Conservation (phyloP, 2,329 filamentous ascomycete species). For the Aspergillus japonicus region DNA sequence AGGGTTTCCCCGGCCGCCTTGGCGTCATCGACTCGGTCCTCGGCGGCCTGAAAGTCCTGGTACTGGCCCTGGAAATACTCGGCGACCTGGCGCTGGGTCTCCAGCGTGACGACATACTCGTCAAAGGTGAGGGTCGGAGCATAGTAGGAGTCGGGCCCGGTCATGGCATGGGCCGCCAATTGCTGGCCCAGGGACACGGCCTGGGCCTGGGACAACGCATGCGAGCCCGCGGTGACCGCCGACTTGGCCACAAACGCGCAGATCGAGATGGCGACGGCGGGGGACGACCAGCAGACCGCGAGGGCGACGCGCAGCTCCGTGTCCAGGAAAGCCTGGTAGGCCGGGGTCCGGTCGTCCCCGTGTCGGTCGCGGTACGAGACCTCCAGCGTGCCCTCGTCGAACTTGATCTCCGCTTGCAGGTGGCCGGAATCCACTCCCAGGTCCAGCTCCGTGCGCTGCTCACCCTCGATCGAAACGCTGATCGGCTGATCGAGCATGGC, state of each 20-base stretch:
- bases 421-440: not conserved
- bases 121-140: not conserved
- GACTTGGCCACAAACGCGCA: not conserved
- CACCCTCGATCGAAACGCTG: not conserved
- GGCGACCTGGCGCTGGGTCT: not conserved
- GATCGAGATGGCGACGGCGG: not conserved
- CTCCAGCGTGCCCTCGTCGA: not conserved
- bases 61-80: not conserved
- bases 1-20: not conserved
- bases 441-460: not conserved
- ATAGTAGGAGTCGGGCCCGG: not conserved
- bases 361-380: not conserved
- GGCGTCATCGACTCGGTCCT: not conserved
- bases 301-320: conserved; percentile 8
- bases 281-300: not conserved
- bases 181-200: conserved; percentile 10
- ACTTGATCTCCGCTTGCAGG: not conserved
- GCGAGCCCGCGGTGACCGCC: not conserved
- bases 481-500: conserved; percentile 1
- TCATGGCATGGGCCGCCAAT: conserved; percentile 3
- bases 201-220: not conserved
- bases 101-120: not conserved
- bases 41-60: not conserved
- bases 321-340: not conserved
- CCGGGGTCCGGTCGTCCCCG: not conserved